phyloP scores from a whole-genome alignment of 2,329 filamentous ascomycete genomes.

The Colletotrichum incanum region DNA sequence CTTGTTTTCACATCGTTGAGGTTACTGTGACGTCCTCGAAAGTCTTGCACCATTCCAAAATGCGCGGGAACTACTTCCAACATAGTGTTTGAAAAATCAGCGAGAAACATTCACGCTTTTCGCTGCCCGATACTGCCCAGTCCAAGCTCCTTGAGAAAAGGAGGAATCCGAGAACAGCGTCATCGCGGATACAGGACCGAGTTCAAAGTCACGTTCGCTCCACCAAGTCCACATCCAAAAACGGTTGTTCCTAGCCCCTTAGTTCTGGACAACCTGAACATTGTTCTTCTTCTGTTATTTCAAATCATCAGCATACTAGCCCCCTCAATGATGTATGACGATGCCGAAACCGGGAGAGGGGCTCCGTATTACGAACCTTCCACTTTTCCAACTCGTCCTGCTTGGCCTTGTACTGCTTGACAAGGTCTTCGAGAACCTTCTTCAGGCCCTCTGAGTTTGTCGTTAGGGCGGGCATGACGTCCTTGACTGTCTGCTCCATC shows the following conservation, averaged over 20 bases:
- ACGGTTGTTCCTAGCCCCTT: conserved; percentile 47
- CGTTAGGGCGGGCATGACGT: conserved; percentile 90
- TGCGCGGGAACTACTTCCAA: not conserved
- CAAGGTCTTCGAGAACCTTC: conserved; percentile 92
- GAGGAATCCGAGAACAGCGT: not conserved
- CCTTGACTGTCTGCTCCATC: conserved; percentile 93
- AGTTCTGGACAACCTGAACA: conserved; percentile 87
- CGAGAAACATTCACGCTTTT: no score
- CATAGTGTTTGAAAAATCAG: not conserved
- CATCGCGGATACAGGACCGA: not conserved
- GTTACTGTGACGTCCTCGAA: not conserved
- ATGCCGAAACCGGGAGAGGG: not conserved
- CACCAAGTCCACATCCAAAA: not conserved
- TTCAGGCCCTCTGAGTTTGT: conserved; percentile 95
- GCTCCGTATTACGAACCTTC: conserved; percentile 79
- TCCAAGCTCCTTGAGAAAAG: not conserved
- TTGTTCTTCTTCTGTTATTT: conserved; percentile 88
- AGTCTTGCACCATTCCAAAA: not conserved
- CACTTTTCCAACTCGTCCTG: conserved; percentile 97
- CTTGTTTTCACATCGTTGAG: not conserved
- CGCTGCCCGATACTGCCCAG: not conserved
- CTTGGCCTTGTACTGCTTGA: conserved; percentile 97
- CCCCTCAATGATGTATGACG: conserved; percentile 8
- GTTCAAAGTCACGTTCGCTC: not conserved
- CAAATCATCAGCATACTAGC: conserved; percentile 5